These are phyloP conservation scores for Trametes cingulata DNA, from an alignment of 768 basidiomycete genomes.

Conservation along the genomic window DNA sequence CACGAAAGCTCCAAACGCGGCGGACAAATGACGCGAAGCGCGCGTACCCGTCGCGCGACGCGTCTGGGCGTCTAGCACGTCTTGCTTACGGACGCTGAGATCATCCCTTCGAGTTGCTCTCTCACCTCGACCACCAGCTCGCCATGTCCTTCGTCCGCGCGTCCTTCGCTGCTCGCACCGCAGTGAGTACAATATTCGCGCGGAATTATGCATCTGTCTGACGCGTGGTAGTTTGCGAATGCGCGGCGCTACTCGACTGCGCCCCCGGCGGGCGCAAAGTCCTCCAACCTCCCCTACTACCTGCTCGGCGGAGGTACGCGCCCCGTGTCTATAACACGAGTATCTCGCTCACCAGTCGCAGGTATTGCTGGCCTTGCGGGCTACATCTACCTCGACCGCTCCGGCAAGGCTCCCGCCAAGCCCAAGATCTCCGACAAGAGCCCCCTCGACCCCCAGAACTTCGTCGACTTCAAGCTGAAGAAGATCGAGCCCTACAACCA, in stretches of 20 bases:
- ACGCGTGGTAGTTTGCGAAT: constrained; percentile 22
- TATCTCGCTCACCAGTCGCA: constrained; percentile 34
- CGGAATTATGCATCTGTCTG: not conserved
- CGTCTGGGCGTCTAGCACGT: constrained; percentile 2
- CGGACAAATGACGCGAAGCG: not conserved
- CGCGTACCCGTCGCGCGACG: not conserved
- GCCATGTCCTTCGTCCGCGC: constrained; percentile 30
- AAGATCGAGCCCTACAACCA: constrained; percentile 88
- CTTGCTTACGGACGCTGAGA: not conserved
- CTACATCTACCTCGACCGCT: constrained; percentile 51
- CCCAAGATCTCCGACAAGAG: constrained; percentile 51
- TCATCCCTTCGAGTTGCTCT: not conserved
- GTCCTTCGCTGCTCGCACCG: constrained; percentile 19
- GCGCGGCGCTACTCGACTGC: constrained; percentile 51
- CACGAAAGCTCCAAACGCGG: no score
- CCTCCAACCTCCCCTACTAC: constrained; percentile 50
- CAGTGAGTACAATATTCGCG: not conserved
- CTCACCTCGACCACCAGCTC: not conserved
- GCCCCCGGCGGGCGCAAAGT: constrained; percentile 41
- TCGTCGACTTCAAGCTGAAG: constrained; percentile 80
- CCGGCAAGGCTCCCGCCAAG: constrained; percentile 22
- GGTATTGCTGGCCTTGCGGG: constrained; percentile 39
- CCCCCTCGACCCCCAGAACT: constrained; percentile 74
- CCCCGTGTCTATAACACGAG: not conserved
- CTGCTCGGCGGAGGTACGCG: constrained; percentile 49